Percentiles rank a stretch among this genome's conserved stretches.
Evolutionary conservation across 2,329 filamentous ascomycete species (phyloP).

Genomic region (Fusarium globosum): DNA sequence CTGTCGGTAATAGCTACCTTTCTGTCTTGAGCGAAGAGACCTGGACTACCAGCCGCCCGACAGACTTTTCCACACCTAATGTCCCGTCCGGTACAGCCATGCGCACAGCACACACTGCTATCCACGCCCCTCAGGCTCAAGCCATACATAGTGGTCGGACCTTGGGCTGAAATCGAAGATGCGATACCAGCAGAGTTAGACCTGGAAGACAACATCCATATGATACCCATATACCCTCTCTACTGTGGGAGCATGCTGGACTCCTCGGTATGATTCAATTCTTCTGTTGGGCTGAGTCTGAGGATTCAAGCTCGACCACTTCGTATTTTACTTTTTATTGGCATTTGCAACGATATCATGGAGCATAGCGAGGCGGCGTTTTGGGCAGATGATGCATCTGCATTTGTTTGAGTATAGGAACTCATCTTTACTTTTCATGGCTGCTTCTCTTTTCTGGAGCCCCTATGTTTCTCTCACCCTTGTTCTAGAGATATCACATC

Average conservation of each 20-base stretch:
- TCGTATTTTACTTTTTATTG: constrained; percentile 38
- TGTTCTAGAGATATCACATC: constrained; percentile 26
- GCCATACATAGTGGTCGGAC: constrained; percentile 65
- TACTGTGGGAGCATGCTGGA: constrained; percentile 29
- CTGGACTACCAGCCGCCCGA: constrained; percentile 56
- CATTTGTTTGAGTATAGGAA: constrained; percentile 40
- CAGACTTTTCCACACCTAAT: constrained; percentile 38
- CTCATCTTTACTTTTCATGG: constrained; percentile 27
- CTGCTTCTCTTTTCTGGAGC: constrained; percentile 27
- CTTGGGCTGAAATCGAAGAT: constrained; percentile 53
- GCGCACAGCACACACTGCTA: constrained; percentile 47
- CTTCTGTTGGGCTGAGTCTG: constrained; percentile 32
- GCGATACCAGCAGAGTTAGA: constrained; percentile 23
- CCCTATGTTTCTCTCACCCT: constrained; percentile 12
- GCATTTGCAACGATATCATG: constrained; percentile 44
- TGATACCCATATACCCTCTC: constrained; percentile 47
- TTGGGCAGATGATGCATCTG: constrained; percentile 41
- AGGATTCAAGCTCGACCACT: constrained; percentile 28
- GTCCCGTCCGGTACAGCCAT: constrained; percentile 46
- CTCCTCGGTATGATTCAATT: constrained; percentile 35
- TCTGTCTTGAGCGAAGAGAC: constrained; percentile 84
- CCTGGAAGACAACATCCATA: constrained; percentile 43
- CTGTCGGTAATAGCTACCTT: constrained; percentile 89
- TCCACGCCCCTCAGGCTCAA: constrained; percentile 53
- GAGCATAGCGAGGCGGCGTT: constrained; percentile 58